Conservation (phyloP, 495 filamentous ascomycete species). For the Penicillium arizonense region DNA sequence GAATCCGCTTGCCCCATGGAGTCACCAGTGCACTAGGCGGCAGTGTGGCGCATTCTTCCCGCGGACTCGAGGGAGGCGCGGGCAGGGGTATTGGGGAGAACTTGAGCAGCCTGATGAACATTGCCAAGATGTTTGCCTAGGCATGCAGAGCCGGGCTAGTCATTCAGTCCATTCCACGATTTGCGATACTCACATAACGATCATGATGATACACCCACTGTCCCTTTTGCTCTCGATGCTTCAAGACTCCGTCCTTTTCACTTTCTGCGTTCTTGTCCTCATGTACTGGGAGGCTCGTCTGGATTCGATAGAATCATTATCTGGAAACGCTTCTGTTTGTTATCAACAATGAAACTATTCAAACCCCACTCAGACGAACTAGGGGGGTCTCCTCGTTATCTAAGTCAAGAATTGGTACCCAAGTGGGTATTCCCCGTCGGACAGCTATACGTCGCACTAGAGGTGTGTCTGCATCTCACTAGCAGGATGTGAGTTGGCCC, state of each 20-base stretch:
- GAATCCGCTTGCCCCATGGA: constrained; percentile 64
- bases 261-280: background rate
- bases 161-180: background rate
- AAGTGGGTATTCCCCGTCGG: constrained; percentile 1
- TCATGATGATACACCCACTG: constrained; percentile 15
- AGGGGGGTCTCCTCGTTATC: background rate
- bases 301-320: constrained; percentile 1
- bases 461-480: background rate
- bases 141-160: background rate
- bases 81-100: constrained; percentile 40
- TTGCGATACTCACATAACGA: constrained; percentile 10
- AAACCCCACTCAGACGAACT: background rate
- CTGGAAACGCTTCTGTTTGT: constrained; percentile 5
- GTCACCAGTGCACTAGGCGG: constrained; percentile 55
- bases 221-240: background rate
- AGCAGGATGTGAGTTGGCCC: background rate
- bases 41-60: constrained; percentile 29
- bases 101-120: constrained; percentile 50
- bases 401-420: constrained; percentile 19
- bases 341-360: background rate
- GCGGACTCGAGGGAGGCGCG: constrained; percentile 26
- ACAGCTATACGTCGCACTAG: constrained; percentile 2
- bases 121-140: constrained; percentile 66
- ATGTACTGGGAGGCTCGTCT: constrained; percentile 18
- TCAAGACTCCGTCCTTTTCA: background rate